These are phyloP conservation scores for Byssochlamys sp. DNA, from an alignment of 2,329 filamentous ascomycete species.

Conservation along the genomic window DNA sequence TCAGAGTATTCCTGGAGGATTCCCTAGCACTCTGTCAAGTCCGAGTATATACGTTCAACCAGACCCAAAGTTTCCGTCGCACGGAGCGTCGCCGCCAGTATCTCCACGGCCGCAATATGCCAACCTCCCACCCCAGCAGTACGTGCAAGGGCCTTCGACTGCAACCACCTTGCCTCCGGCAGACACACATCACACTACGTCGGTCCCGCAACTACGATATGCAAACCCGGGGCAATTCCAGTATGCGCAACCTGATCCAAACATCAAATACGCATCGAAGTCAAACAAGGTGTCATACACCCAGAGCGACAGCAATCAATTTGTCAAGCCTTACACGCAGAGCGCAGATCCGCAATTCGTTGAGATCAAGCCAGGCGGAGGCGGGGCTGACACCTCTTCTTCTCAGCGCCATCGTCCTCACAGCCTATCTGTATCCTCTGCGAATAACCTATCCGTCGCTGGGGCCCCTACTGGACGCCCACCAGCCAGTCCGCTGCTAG, in stretches of 20 bases:
- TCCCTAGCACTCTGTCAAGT: conserved; percentile 12
- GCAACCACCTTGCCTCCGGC: background rate
- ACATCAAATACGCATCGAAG: conserved; percentile 31
- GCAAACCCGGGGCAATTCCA: conserved; percentile 25
- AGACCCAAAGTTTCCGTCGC: conserved; percentile 8
- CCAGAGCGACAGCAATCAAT: conserved; percentile 7
- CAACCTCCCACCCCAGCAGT: conserved; percentile 13
- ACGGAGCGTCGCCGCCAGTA: conserved; percentile 12
- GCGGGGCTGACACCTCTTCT: conserved; percentile 2
- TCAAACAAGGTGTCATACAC: conserved; percentile 1
- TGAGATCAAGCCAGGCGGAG: conserved; percentile 13
- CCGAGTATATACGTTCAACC: conserved; percentile 11
- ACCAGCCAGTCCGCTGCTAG: conserved; percentile 73
- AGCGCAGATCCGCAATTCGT: conserved; percentile 18
- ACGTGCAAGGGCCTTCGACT: conserved; percentile 3
- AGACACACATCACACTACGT: background rate
- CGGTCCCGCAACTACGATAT: conserved; percentile 13
- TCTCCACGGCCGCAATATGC: conserved; percentile 24
- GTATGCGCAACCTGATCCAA: conserved; percentile 31
- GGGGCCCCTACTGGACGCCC: conserved; percentile 36
- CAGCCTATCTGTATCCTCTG: conserved; percentile 30
- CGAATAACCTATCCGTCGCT: conserved; percentile 29
- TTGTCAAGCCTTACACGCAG: conserved; percentile 14
- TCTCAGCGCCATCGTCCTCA: conserved; percentile 16
- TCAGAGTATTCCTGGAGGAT: conserved; percentile 22